Base-by-base conservation (phyloP, 2,329 filamentous ascomycete genomes). In the Ophiostoma ips region DNA sequence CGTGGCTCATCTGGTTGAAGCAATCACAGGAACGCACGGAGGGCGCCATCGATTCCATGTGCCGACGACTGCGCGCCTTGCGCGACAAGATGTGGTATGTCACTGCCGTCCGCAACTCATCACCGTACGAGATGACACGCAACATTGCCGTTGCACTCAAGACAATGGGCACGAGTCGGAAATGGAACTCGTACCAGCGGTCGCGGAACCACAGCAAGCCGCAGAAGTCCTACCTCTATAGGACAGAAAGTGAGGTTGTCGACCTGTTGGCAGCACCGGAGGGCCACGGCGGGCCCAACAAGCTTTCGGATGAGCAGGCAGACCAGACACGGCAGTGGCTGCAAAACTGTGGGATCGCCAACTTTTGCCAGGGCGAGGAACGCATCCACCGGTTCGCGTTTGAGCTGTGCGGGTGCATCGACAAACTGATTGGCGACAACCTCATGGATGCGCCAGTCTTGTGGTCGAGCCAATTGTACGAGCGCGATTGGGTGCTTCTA, bases 51-150 rank as follows among this genome's bases (percentile, higher is more conserved):
- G 83, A 87, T 37, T 73, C 78, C 5, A 85, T 87, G 77, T 84
- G 87, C 73, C 72, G 73, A 52, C 78, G 79, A 5, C 72, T 92
- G 35, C 78, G 81, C 51, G 81, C 83, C 19, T 72, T 95, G 36
- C 79, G 92, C 38, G 86, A 95, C 63, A 96, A 96, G 71, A 95
- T 96, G 86, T 98, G 92, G 92, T 98, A 94, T 63, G 85, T 92
- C 53, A 90, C 86, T 1, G 88, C 95, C 63, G 89, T 96, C 28
- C 83, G 87, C 55, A 89, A 90, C 59, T 95, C 92, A 4, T 84
- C 81, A 46, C 79, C 81, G 10, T 96, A 95, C 59, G 86, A 92
- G 53, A 84, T 94, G 57, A 87, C 87, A 36, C 82, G 83, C 52
- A 87, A 90, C 56, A 83, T 96, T 44, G 86, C 88, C 6, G 76